These are phyloP conservation scores for Steccherinum ochraceum DNA, from an alignment of 768 basidiomycete species.

Conservation along the genomic window DNA sequence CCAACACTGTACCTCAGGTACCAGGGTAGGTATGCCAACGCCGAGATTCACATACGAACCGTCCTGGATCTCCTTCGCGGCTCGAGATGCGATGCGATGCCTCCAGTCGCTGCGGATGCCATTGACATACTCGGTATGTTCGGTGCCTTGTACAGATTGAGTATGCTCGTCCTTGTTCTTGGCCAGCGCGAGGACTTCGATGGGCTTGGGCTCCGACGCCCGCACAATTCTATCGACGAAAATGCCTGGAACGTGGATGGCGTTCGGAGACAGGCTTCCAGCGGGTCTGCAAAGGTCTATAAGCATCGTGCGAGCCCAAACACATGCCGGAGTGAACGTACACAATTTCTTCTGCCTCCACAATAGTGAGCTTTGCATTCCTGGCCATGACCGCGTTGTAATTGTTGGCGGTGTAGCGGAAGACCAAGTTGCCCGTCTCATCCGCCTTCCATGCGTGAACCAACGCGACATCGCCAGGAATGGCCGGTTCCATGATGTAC, in stretches of 20 bases:
- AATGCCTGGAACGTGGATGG: conserved; percentile 75
- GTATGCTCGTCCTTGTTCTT: conserved; percentile 18
- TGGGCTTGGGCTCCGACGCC: conserved; percentile 67
- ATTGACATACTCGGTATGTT: not conserved
- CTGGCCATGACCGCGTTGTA: conserved; percentile 84
- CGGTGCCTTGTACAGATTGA: conserved; percentile 5
- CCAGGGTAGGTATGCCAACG: conserved; percentile 86
- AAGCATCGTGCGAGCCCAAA: not conserved
- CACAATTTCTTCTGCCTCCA: conserved; percentile 44
- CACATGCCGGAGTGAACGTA: conserved; percentile 8
- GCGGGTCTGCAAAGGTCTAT: conserved; percentile 15
- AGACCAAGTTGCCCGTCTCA: conserved; percentile 82
- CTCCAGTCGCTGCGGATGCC: conserved; percentile 21
- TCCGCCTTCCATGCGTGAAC: conserved; percentile 88
- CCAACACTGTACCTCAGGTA: conserved; percentile 38
- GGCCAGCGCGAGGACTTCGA: conserved; percentile 69
- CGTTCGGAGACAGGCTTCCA: conserved; percentile 57
- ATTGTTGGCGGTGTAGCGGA: conserved; percentile 83
- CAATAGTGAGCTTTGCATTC: conserved; percentile 81
- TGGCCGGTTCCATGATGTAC: conserved; percentile 75
- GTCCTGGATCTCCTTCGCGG: conserved; percentile 81
- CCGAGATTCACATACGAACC: conserved; percentile 85
- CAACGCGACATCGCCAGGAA: conserved; percentile 80
- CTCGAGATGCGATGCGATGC: conserved; percentile 71
- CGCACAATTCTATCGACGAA: conserved; percentile 84